These are phyloP conservation scores for Chaetomium sp. DNA, from an alignment of 2,329 filamentous ascomycete species.

Conservation along the genomic window DNA sequence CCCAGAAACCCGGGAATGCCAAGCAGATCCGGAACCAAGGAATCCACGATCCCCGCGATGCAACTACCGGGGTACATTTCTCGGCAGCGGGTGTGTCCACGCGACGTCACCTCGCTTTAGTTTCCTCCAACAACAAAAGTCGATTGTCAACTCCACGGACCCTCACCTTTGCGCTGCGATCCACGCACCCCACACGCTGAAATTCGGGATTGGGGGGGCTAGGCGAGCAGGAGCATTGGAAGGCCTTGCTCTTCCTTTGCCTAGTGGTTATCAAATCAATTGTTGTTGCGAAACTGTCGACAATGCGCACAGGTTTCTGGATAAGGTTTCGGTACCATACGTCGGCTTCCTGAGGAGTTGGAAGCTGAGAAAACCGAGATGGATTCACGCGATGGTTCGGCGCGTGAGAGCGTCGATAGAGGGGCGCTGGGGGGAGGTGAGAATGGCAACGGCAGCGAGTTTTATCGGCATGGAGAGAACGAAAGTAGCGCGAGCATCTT, in stretches of 20 bases:
- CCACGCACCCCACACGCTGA: too few relatives aligned
- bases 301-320: neutral
- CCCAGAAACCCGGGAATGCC: neutral
- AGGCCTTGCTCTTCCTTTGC: too few relatives aligned
- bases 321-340: slow-evolving; percentile 2
- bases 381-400: slow-evolving; percentile 10
- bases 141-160: neutral
- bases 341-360: slow-evolving; percentile 6
- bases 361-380: slow-evolving; percentile 4
- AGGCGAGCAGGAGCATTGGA: too few relatives aligned
- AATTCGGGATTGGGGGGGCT: too few relatives aligned
- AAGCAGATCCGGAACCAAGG: neutral
- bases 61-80: neutral
- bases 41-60: neutral
- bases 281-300: neutral
- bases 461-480: slow-evolving; percentile 64
- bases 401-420: slow-evolving; percentile 14
- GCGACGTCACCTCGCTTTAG: neutral
- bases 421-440: slow-evolving; percentile 10
- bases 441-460: slow-evolving; percentile 13
- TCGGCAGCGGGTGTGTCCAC: neutral
- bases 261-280: too few relatives aligned
- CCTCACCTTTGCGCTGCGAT: too few relatives aligned
- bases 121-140: neutral
- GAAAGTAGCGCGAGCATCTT: slow-evolving; percentile 74